phyloP scores from a whole-genome alignment of 2,329 filamentous ascomycete genomes.

The Aspergillus quadrilineatus region DNA sequence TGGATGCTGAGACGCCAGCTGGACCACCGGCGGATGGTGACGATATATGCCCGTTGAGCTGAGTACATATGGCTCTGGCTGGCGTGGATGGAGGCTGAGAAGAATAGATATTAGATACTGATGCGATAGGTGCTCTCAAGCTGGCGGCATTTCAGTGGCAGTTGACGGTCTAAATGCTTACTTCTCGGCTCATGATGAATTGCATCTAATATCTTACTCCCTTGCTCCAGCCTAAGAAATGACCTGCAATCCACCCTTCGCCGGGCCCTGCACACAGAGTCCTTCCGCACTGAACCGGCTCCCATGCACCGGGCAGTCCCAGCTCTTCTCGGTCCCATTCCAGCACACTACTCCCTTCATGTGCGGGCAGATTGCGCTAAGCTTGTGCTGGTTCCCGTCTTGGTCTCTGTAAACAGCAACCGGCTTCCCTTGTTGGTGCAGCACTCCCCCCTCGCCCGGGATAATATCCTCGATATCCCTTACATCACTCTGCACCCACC shows the following conservation, averaged over 20 bases:
- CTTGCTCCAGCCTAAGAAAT: background rate
- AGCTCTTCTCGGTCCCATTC: conserved; percentile 55
- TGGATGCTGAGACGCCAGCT: too few relatives aligned
- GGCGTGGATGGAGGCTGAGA: too few relatives aligned
- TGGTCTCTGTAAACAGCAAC: conserved; percentile 59
- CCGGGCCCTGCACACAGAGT: conserved; percentile 37
- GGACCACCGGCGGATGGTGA: too few relatives aligned
- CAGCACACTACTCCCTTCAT: conserved; percentile 58
- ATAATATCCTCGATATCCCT: conserved; percentile 50
- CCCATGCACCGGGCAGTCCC: conserved; percentile 55
- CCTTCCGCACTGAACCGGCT: conserved; percentile 46
- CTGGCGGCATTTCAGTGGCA: too few relatives aligned
- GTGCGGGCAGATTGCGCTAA: conserved; percentile 58
- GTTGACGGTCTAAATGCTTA: too few relatives aligned
- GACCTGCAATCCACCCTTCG: background rate
- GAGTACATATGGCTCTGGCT: too few relatives aligned
- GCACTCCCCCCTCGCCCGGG: conserved; percentile 54
- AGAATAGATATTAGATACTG: too few relatives aligned
- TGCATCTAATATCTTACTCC: too few relatives aligned
- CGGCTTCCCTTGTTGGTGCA: conserved; percentile 52
- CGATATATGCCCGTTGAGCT: too few relatives aligned
- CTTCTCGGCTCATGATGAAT: too few relatives aligned
- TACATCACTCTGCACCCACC: conserved; percentile 55
- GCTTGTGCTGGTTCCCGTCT: conserved; percentile 50
- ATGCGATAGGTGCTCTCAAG: too few relatives aligned